Evolutionary conservation across 257 asterid species (phyloP), one percentile per base, ranked within the genome.

Genomic region (Solanum dulcamara): DNA sequence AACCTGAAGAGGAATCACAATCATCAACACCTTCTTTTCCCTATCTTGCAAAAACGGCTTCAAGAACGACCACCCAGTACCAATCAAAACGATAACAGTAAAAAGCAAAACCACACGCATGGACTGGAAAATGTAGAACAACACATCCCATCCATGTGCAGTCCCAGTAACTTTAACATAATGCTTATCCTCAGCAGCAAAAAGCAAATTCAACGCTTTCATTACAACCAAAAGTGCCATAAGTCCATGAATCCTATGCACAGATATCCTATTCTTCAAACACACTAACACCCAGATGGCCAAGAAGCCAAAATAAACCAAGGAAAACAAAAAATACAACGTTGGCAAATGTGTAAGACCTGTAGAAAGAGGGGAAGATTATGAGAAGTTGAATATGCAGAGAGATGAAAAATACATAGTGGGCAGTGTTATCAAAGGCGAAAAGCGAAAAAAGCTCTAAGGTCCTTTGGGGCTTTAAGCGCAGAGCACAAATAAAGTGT

Each of bases 1-100:
- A 35, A 94, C 98, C 91, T 97, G 98, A 84, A 95, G 88, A 7
- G 99, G 99, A 89, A 97, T 92, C 91, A 97, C 99, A 60, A 94
- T 95, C 96, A 97, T 97, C 97, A 97, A 91, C 87, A 95, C 98
- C 89, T 94, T 95, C 94, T 94, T 95, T 91, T 94, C 98, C 92
- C 90, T 93, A 89, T 93, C 98, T 92, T 94, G 98, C 92, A 95
- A 89, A 84, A 94, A 95, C 1, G 98, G 98, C 92, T 94, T 93
- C 93, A 95, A 85, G 75, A 95, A 94, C 67, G 98, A 95, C 98
- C 98, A 95, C 48, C 98, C 98, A 9, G 98, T 94, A 6, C 98
- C 98, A 50, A 95, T 92, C 92, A 94, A 84, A 70, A 95, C 92
- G 57, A 95, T 94, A 84, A 95, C 98, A 9, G 98, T 95, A 74